Conservation (phyloP, 805 yeast genomes). For the Kregervanrija pseudodelftensis region DNA sequence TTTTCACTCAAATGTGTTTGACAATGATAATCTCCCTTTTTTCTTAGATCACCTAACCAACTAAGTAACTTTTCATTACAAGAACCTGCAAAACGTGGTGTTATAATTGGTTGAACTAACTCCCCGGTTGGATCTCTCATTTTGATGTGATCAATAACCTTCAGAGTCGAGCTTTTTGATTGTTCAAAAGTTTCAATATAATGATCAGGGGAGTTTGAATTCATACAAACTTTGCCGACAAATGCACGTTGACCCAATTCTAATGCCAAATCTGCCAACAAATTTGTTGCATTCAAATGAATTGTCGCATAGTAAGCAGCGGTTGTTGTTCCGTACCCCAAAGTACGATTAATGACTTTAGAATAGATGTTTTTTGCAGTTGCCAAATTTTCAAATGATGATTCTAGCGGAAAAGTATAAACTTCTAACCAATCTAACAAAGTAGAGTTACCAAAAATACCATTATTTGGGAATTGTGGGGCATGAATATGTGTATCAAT, state of each 20-base stretch:
- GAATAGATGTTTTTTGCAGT: constrained; percentile 59
- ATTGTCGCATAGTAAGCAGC: constrained; percentile 90
- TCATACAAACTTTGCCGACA: constrained; percentile 94
- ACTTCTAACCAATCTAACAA: constrained; percentile 81
- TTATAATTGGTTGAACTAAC: constrained; percentile 63
- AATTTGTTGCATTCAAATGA: constrained; percentile 66
- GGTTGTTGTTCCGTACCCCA: constrained; percentile 81
- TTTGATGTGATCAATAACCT: constrained; percentile 50
- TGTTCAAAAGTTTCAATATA: constrained; percentile 51
- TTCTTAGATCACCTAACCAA: constrained; percentile 56
- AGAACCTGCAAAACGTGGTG: constrained; percentile 92
- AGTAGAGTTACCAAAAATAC: constrained; percentile 80
- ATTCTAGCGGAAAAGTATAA: constrained; percentile 87
- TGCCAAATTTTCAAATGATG: constrained; percentile 46
- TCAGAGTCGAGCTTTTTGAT: constrained; percentile 45
- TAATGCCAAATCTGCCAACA: constrained; percentile 67
- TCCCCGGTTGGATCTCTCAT: constrained; percentile 46
- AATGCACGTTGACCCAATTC: constrained; percentile 76
- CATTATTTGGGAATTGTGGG: constrained; percentile 74
- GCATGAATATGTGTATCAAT: constrained; percentile 82
- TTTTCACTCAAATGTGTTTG: constrained; percentile 94
- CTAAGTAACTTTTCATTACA: constrained; percentile 60
- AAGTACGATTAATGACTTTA: constrained; percentile 61
- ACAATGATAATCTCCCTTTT: constrained; percentile 47
- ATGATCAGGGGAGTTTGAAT: constrained; percentile 68